Conservation (phyloP, 306 rosid species). For the Cucumis hystrix region DNA sequence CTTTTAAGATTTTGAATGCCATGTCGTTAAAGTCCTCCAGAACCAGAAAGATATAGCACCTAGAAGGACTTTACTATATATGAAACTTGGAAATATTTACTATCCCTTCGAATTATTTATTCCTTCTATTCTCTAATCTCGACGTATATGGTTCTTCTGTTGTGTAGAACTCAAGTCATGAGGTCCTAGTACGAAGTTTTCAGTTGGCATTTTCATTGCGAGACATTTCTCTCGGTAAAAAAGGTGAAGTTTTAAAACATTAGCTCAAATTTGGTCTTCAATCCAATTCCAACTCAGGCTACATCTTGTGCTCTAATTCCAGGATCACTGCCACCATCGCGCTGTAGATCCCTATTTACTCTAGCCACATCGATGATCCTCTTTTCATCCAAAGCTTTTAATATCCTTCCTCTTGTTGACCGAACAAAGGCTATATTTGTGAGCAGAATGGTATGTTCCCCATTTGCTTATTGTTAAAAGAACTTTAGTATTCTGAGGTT, state of each 20-base stretch:
- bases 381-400: slow-evolving; percentile 57
- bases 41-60: not conserved
- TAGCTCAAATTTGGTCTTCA: not conserved
- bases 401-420: slow-evolving; percentile 39
- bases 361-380: slow-evolving; percentile 86
- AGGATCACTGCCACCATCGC: slow-evolving; percentile 80
- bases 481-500: not conserved
- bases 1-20: not conserved
- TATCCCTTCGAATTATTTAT: not conserved
- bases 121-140: not conserved
- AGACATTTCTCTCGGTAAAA: slow-evolving; percentile 50
- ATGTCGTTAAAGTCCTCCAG: not conserved
- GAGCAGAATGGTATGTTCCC: slow-evolving; percentile 37
- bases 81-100: not conserved
- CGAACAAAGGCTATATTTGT: slow-evolving; percentile 37
- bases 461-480: not conserved
- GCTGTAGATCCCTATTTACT: slow-evolving; percentile 67
- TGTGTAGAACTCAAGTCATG: slow-evolving; percentile 66
- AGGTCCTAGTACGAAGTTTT: slow-evolving; percentile 67
- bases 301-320: slow-evolving; percentile 18
- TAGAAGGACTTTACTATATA: not conserved
- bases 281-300: not conserved
- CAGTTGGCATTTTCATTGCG: slow-evolving; percentile 84
- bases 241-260: slow-evolving; percentile 35
- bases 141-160: slow-evolving; percentile 1